A percentile compares a stretch with the other conserved stretches of the same genome.
Conservation (phyloP, 2,329 filamentous ascomycete species). For the Onygena corvina region DNA sequence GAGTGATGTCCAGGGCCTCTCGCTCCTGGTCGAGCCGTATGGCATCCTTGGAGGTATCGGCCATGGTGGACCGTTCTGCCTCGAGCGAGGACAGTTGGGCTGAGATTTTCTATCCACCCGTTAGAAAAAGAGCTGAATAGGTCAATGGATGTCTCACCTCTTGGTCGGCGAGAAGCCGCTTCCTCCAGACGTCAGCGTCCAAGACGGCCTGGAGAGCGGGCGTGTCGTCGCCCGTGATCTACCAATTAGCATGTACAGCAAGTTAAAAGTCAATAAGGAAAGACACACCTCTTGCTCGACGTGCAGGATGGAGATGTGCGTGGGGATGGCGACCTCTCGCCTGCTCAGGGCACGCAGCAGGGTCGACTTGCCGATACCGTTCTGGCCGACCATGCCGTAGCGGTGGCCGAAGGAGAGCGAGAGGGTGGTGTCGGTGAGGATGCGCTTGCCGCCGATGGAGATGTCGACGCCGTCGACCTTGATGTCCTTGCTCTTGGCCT, state of each 20-base stretch:
- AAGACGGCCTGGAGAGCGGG: conserved; percentile 87
- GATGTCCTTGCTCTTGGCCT: conserved; percentile 94
- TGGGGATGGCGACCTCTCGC: conserved; percentile 87
- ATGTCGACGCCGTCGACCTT: conserved; percentile 96
- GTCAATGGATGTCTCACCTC: conserved; percentile 52
- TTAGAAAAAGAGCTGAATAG: not conserved
- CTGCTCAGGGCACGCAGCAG: conserved; percentile 79
- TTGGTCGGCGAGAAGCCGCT: conserved; percentile 83
- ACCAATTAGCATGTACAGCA: conserved; percentile 9
- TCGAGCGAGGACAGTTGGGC: conserved; percentile 67
- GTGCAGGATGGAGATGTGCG: conserved; percentile 96
- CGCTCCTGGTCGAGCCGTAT: conserved; percentile 72
- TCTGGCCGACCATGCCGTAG: conserved; percentile 96
- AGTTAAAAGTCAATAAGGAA: not conserved
- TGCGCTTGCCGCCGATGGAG: conserved; percentile 76
- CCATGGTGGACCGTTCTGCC: conserved; percentile 61
- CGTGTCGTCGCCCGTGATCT: conserved; percentile 92
- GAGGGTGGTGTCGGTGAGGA: conserved; percentile 78
- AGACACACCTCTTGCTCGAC: conserved; percentile 84
- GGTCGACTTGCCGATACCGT: conserved; percentile 98
- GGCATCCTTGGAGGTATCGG: conserved; percentile 85
- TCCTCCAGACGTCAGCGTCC: conserved; percentile 96
- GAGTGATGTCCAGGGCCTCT: conserved; percentile 77
- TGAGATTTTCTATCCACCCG: conserved; percentile 52
- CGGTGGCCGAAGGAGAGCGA: conserved; percentile 85